Conservation (phyloP, 176 grass and related monocot genomes). For the Bolboschoenus planiculmis region DNA sequence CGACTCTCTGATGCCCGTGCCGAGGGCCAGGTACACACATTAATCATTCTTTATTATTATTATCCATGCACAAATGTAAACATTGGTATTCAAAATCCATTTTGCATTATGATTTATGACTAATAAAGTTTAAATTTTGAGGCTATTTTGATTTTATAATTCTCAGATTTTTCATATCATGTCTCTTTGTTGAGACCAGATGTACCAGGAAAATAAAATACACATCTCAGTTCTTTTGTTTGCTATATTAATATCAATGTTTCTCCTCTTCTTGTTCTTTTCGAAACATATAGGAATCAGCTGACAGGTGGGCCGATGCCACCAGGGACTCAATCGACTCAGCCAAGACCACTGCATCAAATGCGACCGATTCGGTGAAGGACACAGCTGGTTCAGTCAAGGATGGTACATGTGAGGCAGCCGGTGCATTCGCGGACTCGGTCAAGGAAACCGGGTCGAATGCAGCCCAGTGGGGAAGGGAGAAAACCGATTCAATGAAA, state of each 20-base stretch:
- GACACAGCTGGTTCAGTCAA: conserved; percentile 9
- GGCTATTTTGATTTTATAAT: not conserved
- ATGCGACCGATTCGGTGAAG: conserved; percentile 8
- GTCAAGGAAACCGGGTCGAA: conserved; percentile 10
- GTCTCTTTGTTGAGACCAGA: too few species aligned
- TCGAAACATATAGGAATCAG: conserved; percentile 14
- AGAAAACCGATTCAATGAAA: conserved; percentile 6
- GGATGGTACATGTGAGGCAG: not conserved
- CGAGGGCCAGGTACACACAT: conserved; percentile 5
- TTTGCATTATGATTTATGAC: not conserved
- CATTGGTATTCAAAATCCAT: not conserved
- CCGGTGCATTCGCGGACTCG: not conserved
- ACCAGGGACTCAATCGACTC: not conserved
- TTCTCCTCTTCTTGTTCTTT: not conserved
- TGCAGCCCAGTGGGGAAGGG: conserved; percentile 8
- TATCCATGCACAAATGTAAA: not conserved
- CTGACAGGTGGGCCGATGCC: not conserved
- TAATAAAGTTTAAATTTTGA: not conserved
- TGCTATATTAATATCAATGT: not conserved
- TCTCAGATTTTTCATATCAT: not conserved
- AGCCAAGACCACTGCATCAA: conserved; percentile 10
- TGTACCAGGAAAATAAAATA: not conserved
- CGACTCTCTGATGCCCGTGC: conserved; percentile 4
- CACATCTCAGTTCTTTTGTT: not conserved
- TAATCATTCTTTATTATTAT: not conserved